Conservation (phyloP, 2,329 filamentous ascomycete species). For the Colletotrichum spaethianum region DNA sequence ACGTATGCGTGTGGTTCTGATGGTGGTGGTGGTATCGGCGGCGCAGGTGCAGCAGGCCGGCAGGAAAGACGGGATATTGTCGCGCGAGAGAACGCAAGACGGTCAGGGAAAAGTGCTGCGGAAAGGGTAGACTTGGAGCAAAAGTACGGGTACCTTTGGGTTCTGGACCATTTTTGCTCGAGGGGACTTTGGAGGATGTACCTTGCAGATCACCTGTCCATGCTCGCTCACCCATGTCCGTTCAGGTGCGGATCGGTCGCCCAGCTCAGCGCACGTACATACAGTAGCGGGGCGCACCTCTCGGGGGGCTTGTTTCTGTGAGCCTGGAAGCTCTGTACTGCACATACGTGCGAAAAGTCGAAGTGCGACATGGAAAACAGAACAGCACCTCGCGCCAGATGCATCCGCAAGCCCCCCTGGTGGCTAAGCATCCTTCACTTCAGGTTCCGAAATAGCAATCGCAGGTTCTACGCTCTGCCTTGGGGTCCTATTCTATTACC, state of each 20-base stretch:
- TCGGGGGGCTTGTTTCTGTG: background rate
- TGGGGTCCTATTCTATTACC: background rate
- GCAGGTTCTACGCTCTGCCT: background rate
- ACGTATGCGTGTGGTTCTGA: conserved; percentile 9
- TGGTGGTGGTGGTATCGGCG: conserved; percentile 25
- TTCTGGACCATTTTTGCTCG: conserved; percentile 1
- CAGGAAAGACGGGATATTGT: conserved; percentile 31
- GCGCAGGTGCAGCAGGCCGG: conserved; percentile 15
- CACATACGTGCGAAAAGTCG: background rate
- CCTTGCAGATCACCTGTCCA: conserved; percentile 2
- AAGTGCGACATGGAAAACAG: conserved; percentile 11
- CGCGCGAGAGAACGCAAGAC: conserved; percentile 11
- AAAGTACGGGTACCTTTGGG: background rate
- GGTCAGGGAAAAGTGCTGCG: background rate
- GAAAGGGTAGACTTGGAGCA: conserved; percentile 4
- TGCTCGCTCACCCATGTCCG: background rate
- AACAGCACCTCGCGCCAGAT: background rate
- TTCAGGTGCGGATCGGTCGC: conserved; percentile 11
- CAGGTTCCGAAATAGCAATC: background rate
- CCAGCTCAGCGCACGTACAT: background rate
- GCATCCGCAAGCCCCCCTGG: background rate
- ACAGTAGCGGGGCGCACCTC: background rate
- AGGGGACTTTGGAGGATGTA: conserved; percentile 15
- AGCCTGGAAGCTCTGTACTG: background rate
- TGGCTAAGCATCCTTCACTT: conserved; percentile 16